A percentile compares a stretch with the other conserved stretches of the same genome.
These are phyloP conservation scores for Botrytis galanthina DNA, from an alignment of 2,329 filamentous ascomycete species.

Conservation along the genomic window DNA sequence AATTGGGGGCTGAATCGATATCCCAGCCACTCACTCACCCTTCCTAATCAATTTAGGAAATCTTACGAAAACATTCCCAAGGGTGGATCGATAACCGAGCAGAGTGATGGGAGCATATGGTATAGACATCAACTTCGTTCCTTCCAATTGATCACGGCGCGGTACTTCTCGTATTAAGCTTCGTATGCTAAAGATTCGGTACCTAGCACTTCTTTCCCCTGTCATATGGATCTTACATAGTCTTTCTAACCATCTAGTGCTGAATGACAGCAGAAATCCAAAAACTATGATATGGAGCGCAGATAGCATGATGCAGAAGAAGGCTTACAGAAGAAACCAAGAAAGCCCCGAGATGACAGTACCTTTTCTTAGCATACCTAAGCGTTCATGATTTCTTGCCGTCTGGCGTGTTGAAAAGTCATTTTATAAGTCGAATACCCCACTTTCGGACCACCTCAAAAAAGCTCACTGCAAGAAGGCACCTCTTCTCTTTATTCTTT, in stretches of 20 bases:
- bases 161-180: slow-evolving; percentile 7
- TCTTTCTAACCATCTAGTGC: background rate
- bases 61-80: background rate
- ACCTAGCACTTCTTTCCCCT: background rate
- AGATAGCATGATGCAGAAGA: background rate
- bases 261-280: background rate
- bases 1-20: background rate
- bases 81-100: background rate
- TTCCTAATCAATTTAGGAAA: background rate
- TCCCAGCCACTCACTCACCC: background rate
- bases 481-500: too few species aligned
- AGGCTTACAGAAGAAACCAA: background rate
- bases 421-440: too few species aligned
- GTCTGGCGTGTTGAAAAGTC: background rate
- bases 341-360: background rate
- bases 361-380: background rate
- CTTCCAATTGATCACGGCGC: background rate
- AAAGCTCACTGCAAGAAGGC: too few species aligned
- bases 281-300: background rate
- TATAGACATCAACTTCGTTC: background rate
- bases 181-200: background rate
- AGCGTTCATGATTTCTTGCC: background rate
- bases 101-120: background rate
- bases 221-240: background rate
- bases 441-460: too few species aligned